Conservation (phyloP, 352 stramenopile species). For the Pythium aristosporum region DNA sequence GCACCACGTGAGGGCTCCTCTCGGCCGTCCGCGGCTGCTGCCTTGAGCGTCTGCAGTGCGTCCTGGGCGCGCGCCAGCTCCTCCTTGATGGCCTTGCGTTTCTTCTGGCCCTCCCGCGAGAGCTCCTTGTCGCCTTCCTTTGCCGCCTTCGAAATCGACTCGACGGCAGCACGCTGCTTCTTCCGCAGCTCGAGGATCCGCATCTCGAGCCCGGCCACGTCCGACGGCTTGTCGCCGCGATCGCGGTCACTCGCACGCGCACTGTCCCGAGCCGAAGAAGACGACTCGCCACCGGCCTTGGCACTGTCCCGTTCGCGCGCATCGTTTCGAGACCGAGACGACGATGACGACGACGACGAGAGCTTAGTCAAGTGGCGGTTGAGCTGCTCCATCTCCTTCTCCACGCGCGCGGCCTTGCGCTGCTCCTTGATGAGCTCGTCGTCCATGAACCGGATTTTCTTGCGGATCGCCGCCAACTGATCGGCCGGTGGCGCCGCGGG, state of each 20-base stretch:
- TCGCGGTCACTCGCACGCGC: constrained; percentile 16
- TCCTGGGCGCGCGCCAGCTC: constrained; percentile 75
- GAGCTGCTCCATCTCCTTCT: constrained; percentile 85
- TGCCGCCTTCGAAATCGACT: constrained; percentile 70
- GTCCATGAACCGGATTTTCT: constrained; percentile 72
- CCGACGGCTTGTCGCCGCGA: constrained; percentile 31
- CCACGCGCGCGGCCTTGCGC: constrained; percentile 65
- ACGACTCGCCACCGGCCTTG: background rate
- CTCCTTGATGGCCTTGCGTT: constrained; percentile 73
- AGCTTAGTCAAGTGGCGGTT: constrained; percentile 69
- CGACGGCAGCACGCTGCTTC: constrained; percentile 72
- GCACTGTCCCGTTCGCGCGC: constrained; percentile 15
- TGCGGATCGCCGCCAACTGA: constrained; percentile 57
- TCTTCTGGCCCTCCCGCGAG: constrained; percentile 74
- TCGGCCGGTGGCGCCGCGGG: constrained; percentile 50
- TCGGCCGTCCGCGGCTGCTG: constrained; percentile 5
- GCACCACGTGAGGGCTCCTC: constrained; percentile 13
- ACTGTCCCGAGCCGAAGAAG: background rate
- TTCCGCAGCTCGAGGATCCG: constrained; percentile 78
- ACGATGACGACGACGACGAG: constrained; percentile 34
- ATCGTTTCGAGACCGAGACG: constrained; percentile 13
- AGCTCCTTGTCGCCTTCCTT: constrained; percentile 68
- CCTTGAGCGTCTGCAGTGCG: constrained; percentile 62
- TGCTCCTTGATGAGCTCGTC: constrained; percentile 82
- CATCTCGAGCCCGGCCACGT: constrained; percentile 59